Evolutionary conservation across 2,329 filamentous ascomycete species (phyloP), one percentile per base, ranked within the genome.

Genomic region (Trichoderma koningii): DNA sequence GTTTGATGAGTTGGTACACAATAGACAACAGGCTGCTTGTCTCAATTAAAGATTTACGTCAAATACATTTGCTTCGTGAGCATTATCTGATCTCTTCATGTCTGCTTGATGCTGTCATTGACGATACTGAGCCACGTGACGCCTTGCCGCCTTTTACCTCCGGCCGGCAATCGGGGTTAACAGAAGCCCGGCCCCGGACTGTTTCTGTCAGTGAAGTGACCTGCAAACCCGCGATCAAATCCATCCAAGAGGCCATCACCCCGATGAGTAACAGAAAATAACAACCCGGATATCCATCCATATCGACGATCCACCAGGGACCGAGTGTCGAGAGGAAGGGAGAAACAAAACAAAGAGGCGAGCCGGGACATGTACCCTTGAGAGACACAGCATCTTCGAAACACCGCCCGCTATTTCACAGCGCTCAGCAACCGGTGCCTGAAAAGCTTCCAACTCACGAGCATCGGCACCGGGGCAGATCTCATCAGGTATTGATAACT

Each of bases 121-220:
- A 30, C 6, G 30, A 9, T 30, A 9, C 30, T 23, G n/a, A n/a
- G 52, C 34, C 57, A 61, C 57, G 57, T 61, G 57, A 61, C 50
- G 23, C 21, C 7, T 30, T 30, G 30, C 30, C 30, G 30, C 30
- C 30, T 30, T 28, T 30, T 30, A 30, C 55, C 26, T 59, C 55
- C 55, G 55, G 55, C 26, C 55, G 48, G 50, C 7, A 51, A 53
- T 62, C 59, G 59, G 59, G 50, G 17, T 62, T 62, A 62, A 55
- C 34, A 34, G 48, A 44, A 26, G 19, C 59, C 57, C 48, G 59
- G 50, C 41, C 26, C 50, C 41, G 59, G 48, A 21, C 3, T 52
- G 38, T 44, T 61, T 51, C 52, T 30, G 34, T 28, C 47, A 52
- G 44, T 51, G 26, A 51, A 30, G 12, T 1, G 9, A 30, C 45